Evolutionary conservation across 1,139 yeast species (phyloP), one percentile per base, ranked within the genome.

Genomic region (Wickerhamomyces sp.): DNA sequence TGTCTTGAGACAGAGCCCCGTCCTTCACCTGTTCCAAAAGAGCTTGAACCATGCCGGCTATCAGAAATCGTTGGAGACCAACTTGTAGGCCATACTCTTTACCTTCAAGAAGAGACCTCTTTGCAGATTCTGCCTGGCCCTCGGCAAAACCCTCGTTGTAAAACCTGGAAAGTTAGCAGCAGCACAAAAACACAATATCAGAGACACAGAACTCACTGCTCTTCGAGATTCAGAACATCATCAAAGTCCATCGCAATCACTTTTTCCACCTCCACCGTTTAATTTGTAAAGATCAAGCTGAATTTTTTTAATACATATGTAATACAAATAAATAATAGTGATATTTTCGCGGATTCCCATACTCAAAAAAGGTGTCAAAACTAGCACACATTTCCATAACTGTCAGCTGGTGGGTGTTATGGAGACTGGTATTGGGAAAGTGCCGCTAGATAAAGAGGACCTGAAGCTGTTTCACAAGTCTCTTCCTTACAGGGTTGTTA

Each of bases 51-150:
- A 81, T 76, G 0, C 95, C 95, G 4, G 84, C 58, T 0, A 82
- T 60, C 13, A 81, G 52, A 49, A 72, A 82, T 45, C 90, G 64
- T 58, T 83, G 90, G 54, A 77, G 84, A 0, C 89, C 94, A 0
- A 88, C 81, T 54, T 86, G 94, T 38, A 82, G 69, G 0, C 95
- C 95, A 53, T 73, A 82, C 48, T 82, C 86, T 49, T 78, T 79
- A 2, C 95, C 95, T 57, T 85, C 95, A 2, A 70, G 47, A 39
- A 63, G 66, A 35, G 92, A 90, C 33, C 80, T 81, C 37, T 59
- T 54, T 37, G 67, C 67, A 0, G 78, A 77, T 35, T 68, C 78
- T 9, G 52, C 49, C 14, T 59, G 54, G 0, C 82, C 83, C 38
- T 75, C 77, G 28, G 56, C 52, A 45, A 56, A 72, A 8, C 96